Conservation (phyloP, 2,329 filamentous ascomycete species). For the Fusarium sp. region DNA sequence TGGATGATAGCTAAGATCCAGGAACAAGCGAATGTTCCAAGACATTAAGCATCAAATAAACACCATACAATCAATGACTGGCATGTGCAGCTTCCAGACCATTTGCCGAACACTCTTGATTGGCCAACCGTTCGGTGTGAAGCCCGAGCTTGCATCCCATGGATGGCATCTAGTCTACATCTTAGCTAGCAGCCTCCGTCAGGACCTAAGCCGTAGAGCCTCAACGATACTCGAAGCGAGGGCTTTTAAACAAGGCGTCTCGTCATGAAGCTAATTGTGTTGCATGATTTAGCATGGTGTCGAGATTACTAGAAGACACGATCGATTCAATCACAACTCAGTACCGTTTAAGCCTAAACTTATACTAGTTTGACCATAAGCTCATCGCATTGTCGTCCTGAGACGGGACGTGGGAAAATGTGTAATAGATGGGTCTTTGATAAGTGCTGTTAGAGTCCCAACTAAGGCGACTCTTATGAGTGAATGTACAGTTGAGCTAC, state of each 20-base stretch:
- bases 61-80: not conserved
- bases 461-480: not conserved
- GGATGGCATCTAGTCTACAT: conserved; percentile 2
- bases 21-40: not conserved
- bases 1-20: not conserved
- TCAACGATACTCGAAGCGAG: not conserved
- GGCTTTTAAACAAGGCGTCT: not conserved
- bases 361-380: too few relatives aligned
- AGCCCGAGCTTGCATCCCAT: conserved; percentile 1
- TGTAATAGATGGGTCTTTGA: not conserved
- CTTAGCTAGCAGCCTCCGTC: not conserved
- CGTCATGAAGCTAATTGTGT: not conserved
- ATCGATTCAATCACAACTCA: not conserved
- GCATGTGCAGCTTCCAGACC: not conserved
- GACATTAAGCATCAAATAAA: conserved; percentile 4
- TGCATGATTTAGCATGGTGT: not conserved
- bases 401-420: not conserved
- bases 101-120: not conserved
- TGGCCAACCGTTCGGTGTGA: conserved; percentile 11
- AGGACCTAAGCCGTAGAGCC: not conserved
- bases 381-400: not conserved
- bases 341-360: not conserved
- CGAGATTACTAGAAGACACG: not conserved
- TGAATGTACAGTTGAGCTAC: not conserved
- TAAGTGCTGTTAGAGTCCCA: not conserved